Evolutionary conservation across 164 flowering plant species (phyloP).

Genomic region (Berberis vulgaris): DNA sequence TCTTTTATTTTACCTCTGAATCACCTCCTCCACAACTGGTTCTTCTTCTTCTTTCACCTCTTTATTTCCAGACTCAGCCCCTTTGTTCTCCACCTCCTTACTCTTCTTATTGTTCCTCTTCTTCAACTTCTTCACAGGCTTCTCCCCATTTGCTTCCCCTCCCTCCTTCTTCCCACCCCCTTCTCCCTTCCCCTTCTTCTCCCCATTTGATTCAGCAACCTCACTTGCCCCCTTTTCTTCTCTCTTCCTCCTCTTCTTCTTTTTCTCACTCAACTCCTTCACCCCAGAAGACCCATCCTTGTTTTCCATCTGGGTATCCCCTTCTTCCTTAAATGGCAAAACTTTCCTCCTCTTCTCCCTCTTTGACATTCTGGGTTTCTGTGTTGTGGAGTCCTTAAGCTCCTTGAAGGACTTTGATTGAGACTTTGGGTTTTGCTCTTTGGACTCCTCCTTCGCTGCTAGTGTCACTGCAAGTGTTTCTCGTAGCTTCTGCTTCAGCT

Average conservation of each 20-base stretch:
- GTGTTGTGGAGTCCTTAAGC: conserved; percentile 31
- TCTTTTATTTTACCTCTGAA: conserved; percentile 21
- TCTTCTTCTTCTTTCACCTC: conserved; percentile 18
- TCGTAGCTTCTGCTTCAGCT: conserved; percentile 72
- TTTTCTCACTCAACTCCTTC: conserved; percentile 13
- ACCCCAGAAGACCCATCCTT: conserved; percentile 1
- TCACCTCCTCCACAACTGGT: conserved; percentile 12
- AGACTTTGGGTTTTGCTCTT: conserved; percentile 5
- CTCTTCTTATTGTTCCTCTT: conserved; percentile 1
- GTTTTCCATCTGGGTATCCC: conserved; percentile 11
- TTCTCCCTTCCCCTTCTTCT: conserved; percentile 6
- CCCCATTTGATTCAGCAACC: conserved; percentile 7
- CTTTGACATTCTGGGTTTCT: conserved; percentile 54
- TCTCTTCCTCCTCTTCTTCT: conserved; percentile 31
- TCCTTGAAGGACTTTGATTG: conserved; percentile 29
- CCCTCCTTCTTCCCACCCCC: conserved; percentile 9
- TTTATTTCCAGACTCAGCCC: conserved; percentile 3
- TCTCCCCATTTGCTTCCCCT: conserved; percentile 21
- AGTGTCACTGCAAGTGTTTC: conserved; percentile 30
- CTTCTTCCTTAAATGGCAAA: conserved; percentile 12
- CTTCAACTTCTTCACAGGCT: conserved; percentile 18
- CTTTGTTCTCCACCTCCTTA: conserved; percentile 1
- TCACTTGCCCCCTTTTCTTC: conserved; percentile 12
- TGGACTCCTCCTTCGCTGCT: conserved; percentile 11
- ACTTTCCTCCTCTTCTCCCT: conserved; percentile 49